These are phyloP conservation scores for Westerdykella aurantiaca DNA, from an alignment of 2,329 filamentous ascomycete genomes.

Conservation along the genomic window DNA sequence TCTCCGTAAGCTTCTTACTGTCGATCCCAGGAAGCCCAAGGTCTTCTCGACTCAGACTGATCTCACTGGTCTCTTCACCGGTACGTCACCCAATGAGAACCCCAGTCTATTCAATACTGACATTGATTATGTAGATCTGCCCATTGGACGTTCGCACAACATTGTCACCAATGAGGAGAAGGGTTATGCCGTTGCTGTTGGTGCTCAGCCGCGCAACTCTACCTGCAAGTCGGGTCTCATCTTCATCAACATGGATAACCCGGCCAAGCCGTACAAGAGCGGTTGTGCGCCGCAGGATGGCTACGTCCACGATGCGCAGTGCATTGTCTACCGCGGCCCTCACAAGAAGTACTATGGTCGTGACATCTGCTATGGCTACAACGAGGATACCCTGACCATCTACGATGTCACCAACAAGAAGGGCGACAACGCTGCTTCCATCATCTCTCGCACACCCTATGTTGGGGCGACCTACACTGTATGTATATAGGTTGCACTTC, in stretches of 20 bases:
- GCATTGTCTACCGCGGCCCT: constrained; percentile 52
- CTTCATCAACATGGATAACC: constrained; percentile 54
- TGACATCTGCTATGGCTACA: constrained; percentile 55
- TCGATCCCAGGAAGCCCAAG: constrained; percentile 28
- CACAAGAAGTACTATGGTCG: constrained; percentile 45
- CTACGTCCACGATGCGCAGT: constrained; percentile 58
- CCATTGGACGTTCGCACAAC: constrained; percentile 31
- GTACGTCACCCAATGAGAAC: constrained; percentile 4
- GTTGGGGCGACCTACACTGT: constrained; percentile 44
- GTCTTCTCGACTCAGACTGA: constrained; percentile 26
- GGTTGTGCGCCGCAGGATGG: constrained; percentile 53
- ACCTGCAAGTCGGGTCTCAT: constrained; percentile 50
- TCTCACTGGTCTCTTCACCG: constrained; percentile 23
- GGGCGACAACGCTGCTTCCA: constrained; percentile 17
- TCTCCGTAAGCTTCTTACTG: constrained; percentile 41
- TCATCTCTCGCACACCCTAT: constrained; percentile 48
- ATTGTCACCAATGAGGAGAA: constrained; percentile 33
- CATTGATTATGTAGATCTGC: constrained; percentile 10
- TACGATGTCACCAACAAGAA: constrained; percentile 44
- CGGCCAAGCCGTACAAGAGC: constrained; percentile 40
- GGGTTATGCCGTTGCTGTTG: constrained; percentile 32
- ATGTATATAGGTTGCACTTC: background rate
- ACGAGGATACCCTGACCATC: constrained; percentile 50
- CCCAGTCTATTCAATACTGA: constrained; percentile 13
- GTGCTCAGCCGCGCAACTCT: constrained; percentile 24